Evolutionary conservation across 441 rosid genomes (phyloP).

Genomic region (Brassica hybrid): DNA sequence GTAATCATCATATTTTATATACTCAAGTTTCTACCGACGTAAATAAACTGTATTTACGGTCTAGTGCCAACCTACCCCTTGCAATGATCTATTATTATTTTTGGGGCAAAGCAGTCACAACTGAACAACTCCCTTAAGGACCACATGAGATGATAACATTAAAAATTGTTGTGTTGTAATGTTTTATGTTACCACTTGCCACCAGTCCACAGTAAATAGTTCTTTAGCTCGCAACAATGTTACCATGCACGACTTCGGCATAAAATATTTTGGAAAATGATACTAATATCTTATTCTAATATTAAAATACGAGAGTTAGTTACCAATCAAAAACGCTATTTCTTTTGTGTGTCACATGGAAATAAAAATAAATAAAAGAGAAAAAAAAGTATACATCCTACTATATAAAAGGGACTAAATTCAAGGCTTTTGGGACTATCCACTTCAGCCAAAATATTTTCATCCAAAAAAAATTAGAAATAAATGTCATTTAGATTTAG

Average conservation of each 20-base stretch:
- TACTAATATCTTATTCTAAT: no score
- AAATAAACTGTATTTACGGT: background rate
- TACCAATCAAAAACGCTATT: background rate
- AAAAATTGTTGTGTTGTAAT: slow-evolving; percentile 21
- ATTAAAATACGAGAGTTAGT: no score
- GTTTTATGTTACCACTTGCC: slow-evolving; percentile 36
- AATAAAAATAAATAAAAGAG: background rate
- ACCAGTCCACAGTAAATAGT: slow-evolving; percentile 14
- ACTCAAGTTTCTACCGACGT: slow-evolving; percentile 2
- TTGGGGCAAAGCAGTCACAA: slow-evolving; percentile 16
- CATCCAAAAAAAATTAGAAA: no score
- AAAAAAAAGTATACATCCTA: background rate
- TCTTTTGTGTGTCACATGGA: background rate
- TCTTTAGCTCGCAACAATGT: slow-evolving; percentile 29
- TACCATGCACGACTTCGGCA: slow-evolving; percentile 35
- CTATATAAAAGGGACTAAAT: no score
- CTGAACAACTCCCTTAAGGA: slow-evolving; percentile 32
- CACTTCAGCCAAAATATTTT: no score
- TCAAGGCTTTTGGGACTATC: no score
- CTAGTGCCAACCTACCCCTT: slow-evolving; percentile 25
- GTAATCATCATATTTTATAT: slow-evolving; percentile 25
- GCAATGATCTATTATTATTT: slow-evolving; percentile 30
- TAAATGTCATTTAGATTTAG: no score
- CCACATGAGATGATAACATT: slow-evolving; percentile 41
- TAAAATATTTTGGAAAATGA: background rate